phyloP scores from a whole-genome alignment of 2,329 filamentous ascomycete genomes.

The Diplocarpon mali region DNA sequence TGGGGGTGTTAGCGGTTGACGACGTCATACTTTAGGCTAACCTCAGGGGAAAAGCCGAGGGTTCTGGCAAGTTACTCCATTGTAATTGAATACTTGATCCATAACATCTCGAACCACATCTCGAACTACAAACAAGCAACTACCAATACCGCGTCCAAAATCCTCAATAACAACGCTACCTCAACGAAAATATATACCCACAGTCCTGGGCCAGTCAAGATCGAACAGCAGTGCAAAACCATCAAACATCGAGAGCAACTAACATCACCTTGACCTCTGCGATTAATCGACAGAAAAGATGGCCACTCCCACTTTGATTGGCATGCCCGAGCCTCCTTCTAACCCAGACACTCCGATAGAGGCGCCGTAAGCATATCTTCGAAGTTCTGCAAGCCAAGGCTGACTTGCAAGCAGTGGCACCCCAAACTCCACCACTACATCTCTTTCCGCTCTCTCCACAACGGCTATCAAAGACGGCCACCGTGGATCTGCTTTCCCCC shows the following conservation, averaged over 20 bases:
- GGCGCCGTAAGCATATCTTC: constrained; percentile 56
- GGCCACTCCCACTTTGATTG: constrained; percentile 53
- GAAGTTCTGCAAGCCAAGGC: constrained; percentile 11
- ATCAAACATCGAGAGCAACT: too few species aligned
- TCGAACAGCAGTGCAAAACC: too few species aligned
- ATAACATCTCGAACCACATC: too few species aligned
- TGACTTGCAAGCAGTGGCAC: constrained; percentile 53
- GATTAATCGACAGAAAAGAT: constrained; percentile 6
- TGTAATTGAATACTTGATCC: too few species aligned
- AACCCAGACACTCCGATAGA: constrained; percentile 81
- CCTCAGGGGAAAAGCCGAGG: neutral
- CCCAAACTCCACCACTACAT: constrained; percentile 84
- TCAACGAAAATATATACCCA: too few species aligned
- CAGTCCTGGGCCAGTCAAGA: too few species aligned
- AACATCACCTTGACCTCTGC: too few species aligned
- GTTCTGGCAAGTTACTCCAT: too few species aligned
- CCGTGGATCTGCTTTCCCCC: constrained; percentile 62
- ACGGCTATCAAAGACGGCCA: constrained; percentile 96
- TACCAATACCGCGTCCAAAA: too few species aligned
- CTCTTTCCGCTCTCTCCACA: constrained; percentile 81
- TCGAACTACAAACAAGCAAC: too few species aligned
- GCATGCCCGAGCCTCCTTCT: constrained; percentile 71
- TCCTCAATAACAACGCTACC: too few species aligned
- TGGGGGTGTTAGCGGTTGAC: neutral
- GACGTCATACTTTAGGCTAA: constrained; percentile 1